A percentile compares a stretch with the other conserved stretches of the same genome.
phyloP scores from a whole-genome alignment of 371 early-diverging fungal species.

The Mortierella sp. region DNA sequence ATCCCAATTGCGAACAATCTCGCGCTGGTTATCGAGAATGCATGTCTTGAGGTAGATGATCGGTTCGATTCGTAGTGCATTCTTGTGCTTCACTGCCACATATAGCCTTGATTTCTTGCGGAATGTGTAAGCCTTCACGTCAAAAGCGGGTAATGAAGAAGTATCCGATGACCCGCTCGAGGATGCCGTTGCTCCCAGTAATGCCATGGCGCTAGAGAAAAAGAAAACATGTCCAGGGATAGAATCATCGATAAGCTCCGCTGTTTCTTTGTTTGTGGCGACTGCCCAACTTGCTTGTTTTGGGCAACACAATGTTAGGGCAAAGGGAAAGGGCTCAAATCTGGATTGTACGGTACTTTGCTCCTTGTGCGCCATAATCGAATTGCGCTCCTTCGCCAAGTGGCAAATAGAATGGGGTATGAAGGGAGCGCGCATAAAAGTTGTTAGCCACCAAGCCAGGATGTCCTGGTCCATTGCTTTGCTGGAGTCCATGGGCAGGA shows the following conservation, averaged over 20 bases:
- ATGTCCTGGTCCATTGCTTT: constrained; percentile 3
- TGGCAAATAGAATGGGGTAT: constrained; percentile 38
- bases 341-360: constrained; percentile 15
- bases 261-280: no score
- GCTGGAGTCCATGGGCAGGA: background rate
- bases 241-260: no score
- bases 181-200: constrained; percentile 8
- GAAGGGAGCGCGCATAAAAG: constrained; percentile 41
- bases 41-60: constrained; percentile 52
- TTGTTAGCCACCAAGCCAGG: constrained; percentile 19
- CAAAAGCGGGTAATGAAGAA: constrained; percentile 29
- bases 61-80: constrained; percentile 49
- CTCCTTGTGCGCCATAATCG: constrained; percentile 15
- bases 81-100: constrained; percentile 50
- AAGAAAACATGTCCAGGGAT: background rate
- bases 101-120: constrained; percentile 52
- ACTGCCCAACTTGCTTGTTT: no score
- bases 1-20: constrained; percentile 43
- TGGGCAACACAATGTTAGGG: background rate
- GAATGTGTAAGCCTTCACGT: constrained; percentile 53
- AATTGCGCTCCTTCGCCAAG: constrained; percentile 14
- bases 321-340: background rate
- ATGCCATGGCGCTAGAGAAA: constrained; percentile 9
- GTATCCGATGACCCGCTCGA: background rate
- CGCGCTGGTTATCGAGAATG: constrained; percentile 33